Base-by-base conservation (phyloP, 148 eudicot genomes). In the Rhododendron vialii region DNA sequence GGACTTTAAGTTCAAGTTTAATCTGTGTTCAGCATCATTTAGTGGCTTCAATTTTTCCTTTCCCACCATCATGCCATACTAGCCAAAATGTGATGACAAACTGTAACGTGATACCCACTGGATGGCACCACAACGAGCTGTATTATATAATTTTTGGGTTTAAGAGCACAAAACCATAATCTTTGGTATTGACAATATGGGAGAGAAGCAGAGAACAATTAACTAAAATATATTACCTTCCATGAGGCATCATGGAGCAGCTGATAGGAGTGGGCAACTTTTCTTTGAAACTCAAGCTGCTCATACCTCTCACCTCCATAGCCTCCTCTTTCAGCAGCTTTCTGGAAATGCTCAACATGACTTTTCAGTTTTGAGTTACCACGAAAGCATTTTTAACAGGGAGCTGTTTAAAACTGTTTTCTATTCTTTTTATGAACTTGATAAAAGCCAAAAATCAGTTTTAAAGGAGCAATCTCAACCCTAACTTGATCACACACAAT, bases 311-410 rank as follows among this genome's bases (percentile, higher is more conserved):
- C 99, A 30, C 88, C 95, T 83, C 99, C 98, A 88, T 97, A 97
- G 30, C 99, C 99, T 83, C 99, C 98, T 89, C 99, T 93, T 91
- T 95, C 98, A 38, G 99, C 95, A 89, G 99, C 99, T 94, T 94
- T 92, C 99, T 97, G 89, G 84, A 53, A 45, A 80, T 50, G 33
- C 85, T 80, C 24, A 67, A 80, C 53, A 15, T 4, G 22, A 51
- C 12, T 61, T 71, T 28, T 67, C 33, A 67, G 76, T 71, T 83
- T 82, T 82, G 77, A 78, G 69, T 75, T 43, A 59, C 78, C 80
- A 47, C 43, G 22, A 30, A 12, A 71, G 76, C 76, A 71, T 28
- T 13, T 71, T 28, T 10, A 71, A 26, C 15, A 28, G 5, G 13
- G 18, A 30, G 35, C 36, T 2, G 75, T 55, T 55, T 17, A 55